Evolutionary conservation across 345 rosid genomes (phyloP).

Genomic region (Populus pruinosa): DNA sequence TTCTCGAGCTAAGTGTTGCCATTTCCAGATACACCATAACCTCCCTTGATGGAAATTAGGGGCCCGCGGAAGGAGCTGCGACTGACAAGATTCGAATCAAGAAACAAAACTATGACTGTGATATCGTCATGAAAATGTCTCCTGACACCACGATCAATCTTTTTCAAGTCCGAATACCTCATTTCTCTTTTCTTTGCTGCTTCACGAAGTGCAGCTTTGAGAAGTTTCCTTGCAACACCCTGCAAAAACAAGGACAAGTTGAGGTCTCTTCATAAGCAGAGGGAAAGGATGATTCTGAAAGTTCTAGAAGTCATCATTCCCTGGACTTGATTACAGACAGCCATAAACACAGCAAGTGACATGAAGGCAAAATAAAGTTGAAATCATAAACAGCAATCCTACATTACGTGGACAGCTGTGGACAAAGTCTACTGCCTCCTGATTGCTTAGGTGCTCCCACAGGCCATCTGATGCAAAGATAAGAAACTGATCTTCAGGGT

Average conservation of each 20-base stretch:
- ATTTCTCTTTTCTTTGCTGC: slow-evolving; percentile 96
- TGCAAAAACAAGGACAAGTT: slow-evolving; percentile 20
- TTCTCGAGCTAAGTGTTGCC: slow-evolving; percentile 28
- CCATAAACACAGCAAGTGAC: not conserved
- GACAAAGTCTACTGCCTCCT: slow-evolving; percentile 94
- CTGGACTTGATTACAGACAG: not conserved
- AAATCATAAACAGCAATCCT: slow-evolving; percentile 27
- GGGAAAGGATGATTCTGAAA: slow-evolving; percentile 3
- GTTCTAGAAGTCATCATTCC: slow-evolving; percentile 1
- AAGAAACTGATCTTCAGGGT: slow-evolving; percentile 81
- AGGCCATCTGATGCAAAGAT: slow-evolving; percentile 96
- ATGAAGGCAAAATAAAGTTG: not conserved
- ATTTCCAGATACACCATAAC: slow-evolving; percentile 34
- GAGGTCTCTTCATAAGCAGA: not conserved
- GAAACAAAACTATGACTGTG: slow-evolving; percentile 76
- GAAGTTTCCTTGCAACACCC: slow-evolving; percentile 79
- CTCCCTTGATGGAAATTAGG: slow-evolving; percentile 61
- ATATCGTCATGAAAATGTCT: slow-evolving; percentile 98
- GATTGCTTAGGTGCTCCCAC: slow-evolving; percentile 96
- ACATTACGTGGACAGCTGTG: slow-evolving; percentile 69
- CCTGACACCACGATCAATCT: slow-evolving; percentile 88
- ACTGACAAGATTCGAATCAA: slow-evolving; percentile 53
- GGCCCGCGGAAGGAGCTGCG: slow-evolving; percentile 44
- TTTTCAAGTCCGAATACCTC: slow-evolving; percentile 92
- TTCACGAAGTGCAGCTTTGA: slow-evolving; percentile 72